Evolutionary conservation across 2,329 filamentous ascomycete species (phyloP), one percentile per base, ranked within the genome.

Genomic region (Fusarium oligoseptatum): DNA sequence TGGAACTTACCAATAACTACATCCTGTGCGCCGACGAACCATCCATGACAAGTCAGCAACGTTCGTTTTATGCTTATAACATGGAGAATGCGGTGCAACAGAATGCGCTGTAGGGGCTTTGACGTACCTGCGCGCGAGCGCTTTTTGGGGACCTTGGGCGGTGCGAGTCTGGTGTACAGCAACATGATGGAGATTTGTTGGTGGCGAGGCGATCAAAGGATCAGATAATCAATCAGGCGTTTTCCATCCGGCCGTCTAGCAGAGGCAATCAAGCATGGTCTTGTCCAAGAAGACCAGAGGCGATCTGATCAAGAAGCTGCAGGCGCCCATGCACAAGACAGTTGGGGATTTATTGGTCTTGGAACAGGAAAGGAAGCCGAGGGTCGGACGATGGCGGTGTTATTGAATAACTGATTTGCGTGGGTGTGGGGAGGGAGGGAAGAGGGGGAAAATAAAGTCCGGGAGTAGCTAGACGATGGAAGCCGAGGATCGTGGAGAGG

Each of bases 121-220:
- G 52, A 72, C 65, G 43, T 66, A 74, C 75, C 75, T 76, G 75
- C 86, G 83, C 89, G 85, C n/a, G 89, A 91, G 65, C 89, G 85
- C 77, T 84, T 87, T 82, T 91, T 91, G 36, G 89, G 89, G 52
- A 85, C 83, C 81, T 90, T 91, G n/a, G 89, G 88, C 56, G 85
- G 81, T 67, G 89, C 89, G 60, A 87, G 81, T 80, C 85, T 86
- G n/a, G 88, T 89, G 78, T 90, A 91, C 52, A 91, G 81, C 76
- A 91, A 81, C 89, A 91, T 91, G 52, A 61, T 77, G 61, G 60
- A 60, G 29, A 43, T 48, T 69, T 64, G 66, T 60, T 70, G 56
- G 64, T 65, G 71, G 75, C 70, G 76, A 80, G 50, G 72, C 60
- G 41, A 73, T 78, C 75, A 67, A 75, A 75, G 63, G 70, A 74